Percentiles rank a stretch among this genome's conserved stretches.
Evolutionary conservation across 306 rosid genomes (phyloP).

Genomic region (Quercus wislizeni): DNA sequence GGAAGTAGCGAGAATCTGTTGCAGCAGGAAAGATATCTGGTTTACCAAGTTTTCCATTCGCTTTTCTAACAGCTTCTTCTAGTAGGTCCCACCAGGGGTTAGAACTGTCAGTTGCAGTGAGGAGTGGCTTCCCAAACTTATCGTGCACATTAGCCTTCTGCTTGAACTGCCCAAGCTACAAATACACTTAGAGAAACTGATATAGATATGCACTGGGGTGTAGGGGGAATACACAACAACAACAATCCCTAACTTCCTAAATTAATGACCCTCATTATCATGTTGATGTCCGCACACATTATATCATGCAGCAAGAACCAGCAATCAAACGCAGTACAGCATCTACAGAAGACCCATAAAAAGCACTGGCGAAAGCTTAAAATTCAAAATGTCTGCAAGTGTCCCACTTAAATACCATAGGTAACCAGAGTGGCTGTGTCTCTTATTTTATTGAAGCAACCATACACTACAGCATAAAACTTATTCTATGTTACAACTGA

Average conservation of each 20-base stretch:
- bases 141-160: conserved; percentile 47
- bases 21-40: conserved; percentile 88
- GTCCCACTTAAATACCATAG: neutral
- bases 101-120: conserved; percentile 69
- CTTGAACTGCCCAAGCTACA: conserved; percentile 66
- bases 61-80: conserved; percentile 66
- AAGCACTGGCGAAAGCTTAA: neutral
- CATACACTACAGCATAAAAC: neutral
- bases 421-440: neutral
- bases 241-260: neutral
- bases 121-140: conserved; percentile 53
- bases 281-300: neutral
- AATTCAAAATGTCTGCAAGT: too few relatives aligned
- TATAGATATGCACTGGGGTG: neutral
- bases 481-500: neutral
- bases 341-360: neutral
- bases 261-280: neutral
- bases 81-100: conserved; percentile 91
- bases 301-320: neutral
- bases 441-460: neutral
- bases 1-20: conserved; percentile 86
- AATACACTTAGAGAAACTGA: conserved; percentile 21
- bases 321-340: neutral
- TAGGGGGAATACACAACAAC: neutral
- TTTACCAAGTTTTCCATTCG: conserved; percentile 78